Evolutionary conservation across 192 early-diverging fungal genomes (phyloP).

Genomic region (Piromyces finnis): DNA sequence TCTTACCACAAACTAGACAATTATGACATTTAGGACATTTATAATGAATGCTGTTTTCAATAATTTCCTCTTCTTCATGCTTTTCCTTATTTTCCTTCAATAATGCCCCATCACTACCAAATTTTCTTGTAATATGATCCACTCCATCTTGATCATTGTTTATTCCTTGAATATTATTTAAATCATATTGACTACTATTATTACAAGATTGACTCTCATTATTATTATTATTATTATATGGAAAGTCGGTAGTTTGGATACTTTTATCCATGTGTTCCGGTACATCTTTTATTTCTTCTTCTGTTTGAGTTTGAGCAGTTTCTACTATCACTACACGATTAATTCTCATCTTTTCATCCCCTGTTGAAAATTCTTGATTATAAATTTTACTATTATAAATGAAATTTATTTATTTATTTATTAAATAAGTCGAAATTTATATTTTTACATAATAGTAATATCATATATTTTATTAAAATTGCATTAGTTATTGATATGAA

Average conservation of each 20-base stretch:
- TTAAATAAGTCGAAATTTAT: too few species aligned
- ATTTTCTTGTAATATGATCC: too few species aligned
- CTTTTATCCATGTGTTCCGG: background rate
- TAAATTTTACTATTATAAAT: background rate
- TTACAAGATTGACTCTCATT: background rate
- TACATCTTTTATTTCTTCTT: background rate
- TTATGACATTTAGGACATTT: background rate
- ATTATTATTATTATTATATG: background rate
- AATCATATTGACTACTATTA: background rate
- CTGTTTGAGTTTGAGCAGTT: background rate
- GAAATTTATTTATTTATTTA: too few species aligned
- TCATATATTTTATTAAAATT: too few species aligned
- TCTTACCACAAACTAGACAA: background rate
- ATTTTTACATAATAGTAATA: too few species aligned
- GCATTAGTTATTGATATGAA: too few species aligned
- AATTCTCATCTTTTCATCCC: background rate
- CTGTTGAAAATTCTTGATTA: background rate
- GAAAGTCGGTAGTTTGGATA: background rate
- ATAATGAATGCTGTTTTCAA: background rate
- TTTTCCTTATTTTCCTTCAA: too few species aligned
- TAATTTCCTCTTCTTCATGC: too few species aligned
- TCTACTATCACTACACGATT: background rate
- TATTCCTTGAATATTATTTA: too few species aligned
- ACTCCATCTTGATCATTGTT: too few species aligned
- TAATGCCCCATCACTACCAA: too few species aligned